Conservation (phyloP, 805 yeast genomes). For the Myxozyma sirexii region DNA sequence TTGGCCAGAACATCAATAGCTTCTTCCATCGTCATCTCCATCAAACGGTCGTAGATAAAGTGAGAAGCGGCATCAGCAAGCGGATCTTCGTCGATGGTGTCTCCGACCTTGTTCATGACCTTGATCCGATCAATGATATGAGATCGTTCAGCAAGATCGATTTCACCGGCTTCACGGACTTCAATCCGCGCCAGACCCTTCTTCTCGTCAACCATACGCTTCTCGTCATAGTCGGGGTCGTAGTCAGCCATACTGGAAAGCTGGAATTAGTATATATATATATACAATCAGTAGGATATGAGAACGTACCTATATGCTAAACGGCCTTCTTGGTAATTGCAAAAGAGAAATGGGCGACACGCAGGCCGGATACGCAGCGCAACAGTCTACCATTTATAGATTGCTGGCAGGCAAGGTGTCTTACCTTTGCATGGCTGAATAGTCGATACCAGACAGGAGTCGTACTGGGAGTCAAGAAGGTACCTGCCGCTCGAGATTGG, state of each 20-base stretch:
- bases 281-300: no score
- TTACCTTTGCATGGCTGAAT: no score
- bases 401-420: no score
- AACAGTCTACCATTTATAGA: no score
- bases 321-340: no score
- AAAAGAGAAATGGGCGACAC: no score
- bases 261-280: background rate
- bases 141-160: constrained; percentile 3
- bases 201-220: constrained; percentile 4
- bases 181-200: background rate
- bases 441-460: no score
- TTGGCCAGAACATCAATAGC: constrained; percentile 47
- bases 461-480: no score
- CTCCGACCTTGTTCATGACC: constrained; percentile 21
- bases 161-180: constrained; percentile 1
- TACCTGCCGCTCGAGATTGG: no score
- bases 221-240: background rate
- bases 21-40: constrained; percentile 40
- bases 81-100: constrained; percentile 17
- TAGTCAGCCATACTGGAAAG: background rate
- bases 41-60: constrained; percentile 12
- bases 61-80: constrained; percentile 21
- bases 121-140: constrained; percentile 19
- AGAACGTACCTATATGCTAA: no score
- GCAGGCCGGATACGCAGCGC: no score